Conservation (phyloP, 768 basidiomycete genomes). For the Lentinula detonsa region DNA sequence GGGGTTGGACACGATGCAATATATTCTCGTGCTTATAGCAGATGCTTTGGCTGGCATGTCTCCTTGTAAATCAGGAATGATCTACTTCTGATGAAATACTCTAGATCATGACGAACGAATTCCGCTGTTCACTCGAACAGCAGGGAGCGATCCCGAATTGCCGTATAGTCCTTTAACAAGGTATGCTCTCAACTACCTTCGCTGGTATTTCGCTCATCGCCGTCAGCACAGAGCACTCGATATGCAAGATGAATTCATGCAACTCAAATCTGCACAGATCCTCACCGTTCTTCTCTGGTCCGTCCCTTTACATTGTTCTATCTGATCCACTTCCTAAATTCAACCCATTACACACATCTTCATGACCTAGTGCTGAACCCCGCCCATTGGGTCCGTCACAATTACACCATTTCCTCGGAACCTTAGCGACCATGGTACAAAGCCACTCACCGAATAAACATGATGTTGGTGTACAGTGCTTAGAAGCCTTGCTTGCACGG, state of each 20-base stretch:
- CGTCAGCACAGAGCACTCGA: conserved; percentile 57
- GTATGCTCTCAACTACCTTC: conserved; percentile 27
- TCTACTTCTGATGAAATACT: neutral
- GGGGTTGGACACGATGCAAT: conserved; percentile 84
- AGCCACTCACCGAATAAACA: conserved; percentile 59
- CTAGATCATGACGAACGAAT: conserved; percentile 87
- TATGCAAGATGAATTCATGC: conserved; percentile 91
- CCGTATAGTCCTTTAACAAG: conserved; percentile 77
- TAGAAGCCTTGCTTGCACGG: conserved; percentile 80
- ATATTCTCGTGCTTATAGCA: conserved; percentile 77
- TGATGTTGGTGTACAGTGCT: conserved; percentile 88
- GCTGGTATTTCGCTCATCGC: conserved; percentile 7
- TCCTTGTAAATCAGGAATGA: neutral
- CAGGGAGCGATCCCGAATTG: conserved; percentile 66
- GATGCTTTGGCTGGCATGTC: conserved; percentile 77
- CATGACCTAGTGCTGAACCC: conserved; percentile 38
- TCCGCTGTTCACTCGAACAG: conserved; percentile 60
- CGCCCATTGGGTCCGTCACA: conserved; percentile 43
- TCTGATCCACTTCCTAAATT: conserved; percentile 3
- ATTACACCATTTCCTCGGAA: conserved; percentile 53
- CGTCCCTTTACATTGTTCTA: conserved; percentile 11
- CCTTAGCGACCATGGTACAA: conserved; percentile 57
- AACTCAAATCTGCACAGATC: conserved; percentile 84
- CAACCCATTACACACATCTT: neutral
- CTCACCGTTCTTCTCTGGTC: conserved; percentile 81